Conservation (phyloP, 1,139 yeast species). For the Komagataea norvegica region DNA sequence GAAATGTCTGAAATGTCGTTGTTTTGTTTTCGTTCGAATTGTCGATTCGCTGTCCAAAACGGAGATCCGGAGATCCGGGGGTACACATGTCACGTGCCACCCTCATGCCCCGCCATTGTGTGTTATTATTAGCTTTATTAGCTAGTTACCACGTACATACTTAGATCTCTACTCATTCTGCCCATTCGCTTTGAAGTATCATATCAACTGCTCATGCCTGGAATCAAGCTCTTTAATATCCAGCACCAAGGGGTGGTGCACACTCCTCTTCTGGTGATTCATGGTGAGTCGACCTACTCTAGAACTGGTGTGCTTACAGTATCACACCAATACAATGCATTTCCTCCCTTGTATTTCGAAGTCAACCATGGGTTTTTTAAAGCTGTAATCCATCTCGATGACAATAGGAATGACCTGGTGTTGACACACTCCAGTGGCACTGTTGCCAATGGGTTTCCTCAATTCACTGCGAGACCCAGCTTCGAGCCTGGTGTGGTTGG, state of each 20-base stretch:
- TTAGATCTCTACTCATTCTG: no score
- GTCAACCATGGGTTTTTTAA: conserved; percentile 70
- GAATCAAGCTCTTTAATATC: conserved; percentile 23
- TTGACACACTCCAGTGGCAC: conserved; percentile 25
- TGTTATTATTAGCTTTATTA: no score
- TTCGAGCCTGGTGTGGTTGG: conserved; percentile 16
- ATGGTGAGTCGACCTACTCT: conserved; percentile 34
- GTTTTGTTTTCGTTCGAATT: conserved; percentile 1
- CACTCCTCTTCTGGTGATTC: conserved; percentile 41
- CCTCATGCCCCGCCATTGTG: no score
- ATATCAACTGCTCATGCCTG: background rate
- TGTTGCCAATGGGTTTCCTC: conserved; percentile 25
- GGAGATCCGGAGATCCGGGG: background rate
- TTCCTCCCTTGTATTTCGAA: conserved; percentile 70
- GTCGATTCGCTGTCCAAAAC: conserved; percentile 2
- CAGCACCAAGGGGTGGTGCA: conserved; percentile 33
- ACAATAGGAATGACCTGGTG: conserved; percentile 51
- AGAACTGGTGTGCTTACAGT: conserved; percentile 38
- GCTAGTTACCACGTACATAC: no score
- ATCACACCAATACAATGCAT: conserved; percentile 42
- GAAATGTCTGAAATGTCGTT: background rate
- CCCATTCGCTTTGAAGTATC: background rate
- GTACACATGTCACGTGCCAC: background rate
- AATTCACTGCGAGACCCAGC: conserved; percentile 9
- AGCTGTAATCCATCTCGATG: conserved; percentile 64